Base-by-base conservation (phyloP, 23 red algal genomes). In the Gracilaria caudata region DNA sequence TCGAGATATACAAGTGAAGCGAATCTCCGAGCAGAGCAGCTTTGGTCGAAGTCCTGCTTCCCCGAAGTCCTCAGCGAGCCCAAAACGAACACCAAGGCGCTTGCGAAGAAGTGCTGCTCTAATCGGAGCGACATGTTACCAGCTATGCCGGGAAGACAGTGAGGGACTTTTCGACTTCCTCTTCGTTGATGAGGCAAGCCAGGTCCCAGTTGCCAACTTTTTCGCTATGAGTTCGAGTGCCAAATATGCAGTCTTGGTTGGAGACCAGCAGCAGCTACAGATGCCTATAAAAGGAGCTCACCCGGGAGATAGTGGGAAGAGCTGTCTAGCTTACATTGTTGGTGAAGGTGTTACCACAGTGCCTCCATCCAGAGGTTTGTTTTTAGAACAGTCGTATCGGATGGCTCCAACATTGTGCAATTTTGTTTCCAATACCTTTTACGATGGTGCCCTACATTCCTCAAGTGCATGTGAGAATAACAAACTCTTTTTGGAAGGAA, bases 121-220 rank as follows among this genome's bases (percentile, higher is more conserved):
- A 20, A 79, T 97, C 51, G 95, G 89, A 46, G 95, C 83, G n/a
- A 97, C 95, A 30, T 86, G 79, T 30, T 97, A 84, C 35, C 75
- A 79, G 43, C 81, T 97, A 21, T 75, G 82, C 21, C 68, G 86
- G 46, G 55, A 79, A 35, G 64, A 90, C 19, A 68, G 43, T 26
- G 82, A 80, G 4, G 89, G 41, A 17, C 61, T 53, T 77, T 93
- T 97, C 58, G 95, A 97, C 51, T 87, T 90, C 63, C 77, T 97
- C n/a, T 97, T 97, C 73, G 73, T 97, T 41, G 95, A 97, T 83
- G 95, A 97, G 71, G 90, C 95, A 13, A 92, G 95, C 24, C 95
- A 97, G 76, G 72, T 97, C 4, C 54, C 95, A n/a, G 72, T 87
- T n/a, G 76, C 95, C 38, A 81, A 97, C 75, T 94, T 94, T 65